Conservation (phyloP, 768 basidiomycete species). For the Tulasnella sp. region DNA sequence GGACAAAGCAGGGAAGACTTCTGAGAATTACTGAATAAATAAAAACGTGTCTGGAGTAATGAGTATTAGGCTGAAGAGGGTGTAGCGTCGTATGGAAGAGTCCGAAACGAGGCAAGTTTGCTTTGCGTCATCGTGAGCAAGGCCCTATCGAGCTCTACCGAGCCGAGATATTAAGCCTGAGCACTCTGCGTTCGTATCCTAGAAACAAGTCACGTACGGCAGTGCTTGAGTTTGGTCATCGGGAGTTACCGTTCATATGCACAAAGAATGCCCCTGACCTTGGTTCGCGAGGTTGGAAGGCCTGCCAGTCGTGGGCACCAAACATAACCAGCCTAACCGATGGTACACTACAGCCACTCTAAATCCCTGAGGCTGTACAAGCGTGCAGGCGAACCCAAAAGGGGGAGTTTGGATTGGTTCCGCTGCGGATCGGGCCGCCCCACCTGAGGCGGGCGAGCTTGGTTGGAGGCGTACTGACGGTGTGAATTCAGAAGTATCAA, state of each 20-base stretch:
- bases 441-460: too few relatives aligned
- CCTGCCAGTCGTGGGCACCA: background rate
- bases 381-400: too few relatives aligned
- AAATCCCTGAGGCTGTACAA: background rate
- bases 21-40: too few relatives aligned
- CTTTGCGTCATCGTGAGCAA: background rate
- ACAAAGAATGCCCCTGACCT: background rate
- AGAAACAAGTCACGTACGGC: background rate
- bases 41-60: too few relatives aligned
- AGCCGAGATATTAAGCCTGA: background rate
- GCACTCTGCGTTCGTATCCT: background rate
- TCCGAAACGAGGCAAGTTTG: background rate
- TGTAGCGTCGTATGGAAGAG: background rate
- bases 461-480: too few relatives aligned
- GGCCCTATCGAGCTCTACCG: background rate
- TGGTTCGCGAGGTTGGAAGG: background rate
- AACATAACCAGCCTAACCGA: background rate
- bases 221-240: background rate
- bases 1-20: too few relatives aligned
- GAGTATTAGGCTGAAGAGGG: too few relatives aligned
- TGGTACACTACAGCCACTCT: background rate
- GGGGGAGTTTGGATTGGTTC: too few relatives aligned
- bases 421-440: too few relatives aligned
- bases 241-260: background rate
- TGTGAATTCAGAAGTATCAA: too few relatives aligned